phyloP scores from a whole-genome alignment of 768 basidiomycete genomes.

The Leccinum ochraceum region DNA sequence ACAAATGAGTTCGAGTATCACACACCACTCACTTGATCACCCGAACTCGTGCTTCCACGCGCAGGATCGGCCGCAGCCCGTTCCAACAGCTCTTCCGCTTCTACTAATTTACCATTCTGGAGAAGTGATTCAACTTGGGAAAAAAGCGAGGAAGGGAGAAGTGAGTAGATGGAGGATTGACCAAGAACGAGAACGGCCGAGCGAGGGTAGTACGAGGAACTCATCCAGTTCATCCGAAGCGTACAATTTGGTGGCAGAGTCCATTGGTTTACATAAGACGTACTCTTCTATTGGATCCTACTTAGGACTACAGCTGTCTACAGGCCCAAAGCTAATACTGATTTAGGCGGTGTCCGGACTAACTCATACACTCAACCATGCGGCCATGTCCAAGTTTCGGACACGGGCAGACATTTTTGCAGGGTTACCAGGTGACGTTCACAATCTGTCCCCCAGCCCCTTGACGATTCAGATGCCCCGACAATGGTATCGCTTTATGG shows the following conservation, averaged over 20 bases:
- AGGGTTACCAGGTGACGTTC: too few relatives aligned
- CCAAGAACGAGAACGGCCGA: conserved; percentile 70
- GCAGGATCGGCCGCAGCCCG: conserved; percentile 42
- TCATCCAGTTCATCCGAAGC: conserved; percentile 16
- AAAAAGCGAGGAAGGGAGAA: conserved; percentile 70
- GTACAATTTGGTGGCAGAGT: too few relatives aligned
- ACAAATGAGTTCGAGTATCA: not conserved
- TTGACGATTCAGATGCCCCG: too few relatives aligned
- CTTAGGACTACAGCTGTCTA: too few relatives aligned
- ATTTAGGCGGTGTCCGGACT: too few relatives aligned
- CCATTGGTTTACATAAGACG: conserved; percentile 15
- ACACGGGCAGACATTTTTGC: too few relatives aligned
- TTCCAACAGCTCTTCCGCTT: conserved; percentile 65
- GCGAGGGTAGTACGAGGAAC: conserved; percentile 51
- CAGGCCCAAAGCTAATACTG: too few relatives aligned
- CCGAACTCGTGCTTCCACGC: conserved; percentile 10
- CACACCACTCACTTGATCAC: conserved; percentile 13
- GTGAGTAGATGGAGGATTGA: conserved; percentile 57
- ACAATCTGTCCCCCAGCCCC: too few relatives aligned
- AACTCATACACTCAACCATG: too few relatives aligned
- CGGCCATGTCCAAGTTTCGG: too few relatives aligned
- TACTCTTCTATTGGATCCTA: too few relatives aligned
- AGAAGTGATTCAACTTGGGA: conserved; percentile 73
- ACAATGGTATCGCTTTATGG: not conserved
- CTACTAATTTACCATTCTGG: conserved; percentile 61